Evolutionary conservation across 352 stramenopile species (phyloP), one percentile per base, ranked within the genome.

Genomic region (Pythium monospermum): DNA sequence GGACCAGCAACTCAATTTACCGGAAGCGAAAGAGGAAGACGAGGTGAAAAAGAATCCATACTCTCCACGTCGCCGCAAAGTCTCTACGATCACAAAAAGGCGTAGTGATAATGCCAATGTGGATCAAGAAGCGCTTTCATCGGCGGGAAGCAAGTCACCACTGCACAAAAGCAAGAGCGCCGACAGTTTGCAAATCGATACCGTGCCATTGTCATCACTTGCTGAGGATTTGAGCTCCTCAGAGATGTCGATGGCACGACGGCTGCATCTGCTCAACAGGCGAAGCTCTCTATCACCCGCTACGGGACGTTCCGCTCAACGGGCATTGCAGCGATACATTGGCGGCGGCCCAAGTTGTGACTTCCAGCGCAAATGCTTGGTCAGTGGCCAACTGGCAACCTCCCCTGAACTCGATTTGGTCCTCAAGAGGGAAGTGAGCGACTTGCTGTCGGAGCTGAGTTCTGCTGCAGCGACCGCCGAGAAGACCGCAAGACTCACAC

Each of bases 341-440:
- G 82, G 80, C 18, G 80, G 80, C 36, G 68, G 61, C 4, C 71
- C 84, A n/a, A 87, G 54, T 18, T 90, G 82, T 58, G 74, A 91
- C 13, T 69, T 93, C 23, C 70, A 84, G 47, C 57, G 66, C 2
- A 88, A 82, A 31, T 91, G 82, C 28, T 79, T 89, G 36, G 76
- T 94, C 10, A 65, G 76, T 4, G 84, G 84, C 2, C 60, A 71
- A 6, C 79, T 94, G 12, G 69, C 69, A 30, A 54, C 64, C 2
- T 83, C 78, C 12, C 61, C 70, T n/a, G 81, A 94, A 45, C 52
- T 94, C 2, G 78, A 83, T 28, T 50, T 70, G 4, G 66, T 81
- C 0, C 59, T 89, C 30, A 74, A 73, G 55, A 77, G 76, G 6
- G 76, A 90, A 52, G 69, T 91, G 10, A 66, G 56, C 13, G 80